A percentile compares a stretch with the other conserved stretches of the same genome.
These are phyloP conservation scores for Ophiostoma perfectum DNA, from an alignment of 2,329 filamentous ascomycete species.

Conservation along the genomic window DNA sequence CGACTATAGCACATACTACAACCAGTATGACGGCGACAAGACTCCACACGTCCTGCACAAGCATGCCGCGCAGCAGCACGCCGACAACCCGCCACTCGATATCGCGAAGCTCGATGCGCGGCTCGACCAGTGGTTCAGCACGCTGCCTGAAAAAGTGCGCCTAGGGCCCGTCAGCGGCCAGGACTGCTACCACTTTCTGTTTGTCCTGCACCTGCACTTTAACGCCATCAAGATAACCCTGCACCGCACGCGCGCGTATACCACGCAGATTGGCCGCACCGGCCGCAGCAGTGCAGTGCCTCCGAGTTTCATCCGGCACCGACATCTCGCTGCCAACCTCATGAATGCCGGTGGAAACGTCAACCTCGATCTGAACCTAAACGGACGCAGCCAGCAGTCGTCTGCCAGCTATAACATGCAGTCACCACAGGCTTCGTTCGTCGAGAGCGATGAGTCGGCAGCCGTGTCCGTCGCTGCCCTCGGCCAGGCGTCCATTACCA, in stretches of 20 bases:
- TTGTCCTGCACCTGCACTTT: constrained; percentile 23
- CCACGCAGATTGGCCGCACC: constrained; percentile 2
- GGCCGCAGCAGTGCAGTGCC: background rate
- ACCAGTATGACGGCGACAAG: constrained; percentile 7
- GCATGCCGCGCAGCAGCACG: constrained; percentile 16
- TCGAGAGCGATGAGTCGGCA: background rate
- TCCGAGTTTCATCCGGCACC: no score
- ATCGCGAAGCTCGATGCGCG: constrained; percentile 17
- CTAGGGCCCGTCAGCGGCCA: constrained; percentile 18
- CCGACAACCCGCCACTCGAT: constrained; percentile 7
- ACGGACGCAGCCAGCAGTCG: background rate
- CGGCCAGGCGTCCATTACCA: constrained; percentile 18
- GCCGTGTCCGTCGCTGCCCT: constrained; percentile 7
- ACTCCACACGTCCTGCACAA: constrained; percentile 14
- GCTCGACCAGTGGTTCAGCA: constrained; percentile 21
- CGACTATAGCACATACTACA: background rate
- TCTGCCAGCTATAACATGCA: background rate
- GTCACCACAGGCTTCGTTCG: background rate
- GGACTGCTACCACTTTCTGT: constrained; percentile 21
- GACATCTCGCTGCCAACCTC: no score
- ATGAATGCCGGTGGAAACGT: no score
- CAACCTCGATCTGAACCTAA: background rate
- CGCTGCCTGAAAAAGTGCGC: constrained; percentile 17
- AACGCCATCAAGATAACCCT: constrained; percentile 21
- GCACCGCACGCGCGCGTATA: constrained; percentile 19